Conservation (phyloP, 345 rosid species). For the Eutrema japonicum region DNA sequence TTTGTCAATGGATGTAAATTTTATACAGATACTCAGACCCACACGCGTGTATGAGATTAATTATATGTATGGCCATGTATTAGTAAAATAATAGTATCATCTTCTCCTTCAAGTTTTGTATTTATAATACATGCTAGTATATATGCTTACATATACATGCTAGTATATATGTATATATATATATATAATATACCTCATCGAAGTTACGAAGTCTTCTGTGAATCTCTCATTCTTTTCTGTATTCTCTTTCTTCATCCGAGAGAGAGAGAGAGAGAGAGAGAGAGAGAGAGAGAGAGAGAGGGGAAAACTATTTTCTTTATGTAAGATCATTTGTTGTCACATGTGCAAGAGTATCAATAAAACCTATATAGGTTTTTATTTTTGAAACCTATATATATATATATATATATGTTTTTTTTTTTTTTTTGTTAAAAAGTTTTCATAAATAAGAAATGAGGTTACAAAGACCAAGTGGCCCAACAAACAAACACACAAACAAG, state of each 20-base stretch:
- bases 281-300: neutral
- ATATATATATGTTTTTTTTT: no score
- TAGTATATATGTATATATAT: neutral
- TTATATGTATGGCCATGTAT: neutral
- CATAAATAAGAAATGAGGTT: no score
- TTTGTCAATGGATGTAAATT: constrained; percentile 14
- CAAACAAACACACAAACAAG: no score
- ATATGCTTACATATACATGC: constrained; percentile 3
- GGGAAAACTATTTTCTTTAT: neutral
- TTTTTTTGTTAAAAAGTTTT: no score
- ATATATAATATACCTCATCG: neutral
- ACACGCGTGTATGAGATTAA: neutral
- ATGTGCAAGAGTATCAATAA: no score
- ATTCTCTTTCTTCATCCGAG: neutral
- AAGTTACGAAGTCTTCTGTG: neutral
- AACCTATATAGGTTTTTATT: no score
- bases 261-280: no score
- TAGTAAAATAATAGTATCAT: neutral
- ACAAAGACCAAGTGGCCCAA: no score
- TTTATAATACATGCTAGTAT: neutral
- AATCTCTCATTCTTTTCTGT: neutral
- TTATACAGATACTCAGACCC: neutral
- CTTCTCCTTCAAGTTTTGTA: constrained; percentile 7
- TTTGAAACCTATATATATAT: no score
- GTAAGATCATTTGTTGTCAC: neutral